These are phyloP conservation scores for Talaromyces rugulosus DNA, from an alignment of 2,329 filamentous ascomycete species.

Conservation along the genomic window DNA sequence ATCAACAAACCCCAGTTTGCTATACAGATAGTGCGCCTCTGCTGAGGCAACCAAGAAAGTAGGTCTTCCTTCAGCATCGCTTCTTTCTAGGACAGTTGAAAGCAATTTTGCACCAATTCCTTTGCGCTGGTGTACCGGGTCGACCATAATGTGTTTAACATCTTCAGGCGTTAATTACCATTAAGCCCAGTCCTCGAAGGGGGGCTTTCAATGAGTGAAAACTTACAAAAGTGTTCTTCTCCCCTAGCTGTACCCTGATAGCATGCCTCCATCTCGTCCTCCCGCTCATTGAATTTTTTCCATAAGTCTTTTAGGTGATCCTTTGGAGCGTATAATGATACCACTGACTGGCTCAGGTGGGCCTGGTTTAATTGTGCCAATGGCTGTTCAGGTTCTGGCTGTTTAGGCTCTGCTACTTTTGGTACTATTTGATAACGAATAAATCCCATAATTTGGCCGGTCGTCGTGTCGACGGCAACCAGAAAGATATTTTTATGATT, in stretches of 20 bases:
- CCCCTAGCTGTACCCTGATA: slow-evolving; percentile 2
- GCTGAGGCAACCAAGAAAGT: slow-evolving; percentile 5
- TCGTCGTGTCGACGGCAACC: not conserved
- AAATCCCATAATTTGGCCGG: slow-evolving; percentile 4
- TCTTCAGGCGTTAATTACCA: not conserved
- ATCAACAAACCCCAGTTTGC: slow-evolving; percentile 5
- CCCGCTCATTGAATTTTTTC: slow-evolving; percentile 1
- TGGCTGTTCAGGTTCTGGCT: not conserved
- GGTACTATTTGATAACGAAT: slow-evolving; percentile 1
- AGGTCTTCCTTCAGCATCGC: slow-evolving; percentile 2
- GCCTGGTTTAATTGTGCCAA: not conserved
- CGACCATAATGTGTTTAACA: slow-evolving; percentile 9
- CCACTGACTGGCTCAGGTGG: not conserved
- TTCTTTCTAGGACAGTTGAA: slow-evolving; percentile 4
- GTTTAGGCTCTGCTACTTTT: not conserved
- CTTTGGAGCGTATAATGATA: slow-evolving; percentile 1
- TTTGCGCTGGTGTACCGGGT: slow-evolving; percentile 8
- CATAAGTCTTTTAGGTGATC: slow-evolving; percentile 1
- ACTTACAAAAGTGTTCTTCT: slow-evolving; percentile 3
- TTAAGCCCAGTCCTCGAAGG: not conserved
- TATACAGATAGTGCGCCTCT: slow-evolving; percentile 3
- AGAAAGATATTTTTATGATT: slow-evolving; percentile 3
- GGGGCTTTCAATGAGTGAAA: not conserved
- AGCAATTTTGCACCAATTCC: slow-evolving; percentile 5
- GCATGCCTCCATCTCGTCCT: slow-evolving; percentile 9